A percentile compares a stretch with the other conserved stretches of the same genome.
Conservation (phyloP, 129 eudicot genomes). For the Lactuca saligna region DNA sequence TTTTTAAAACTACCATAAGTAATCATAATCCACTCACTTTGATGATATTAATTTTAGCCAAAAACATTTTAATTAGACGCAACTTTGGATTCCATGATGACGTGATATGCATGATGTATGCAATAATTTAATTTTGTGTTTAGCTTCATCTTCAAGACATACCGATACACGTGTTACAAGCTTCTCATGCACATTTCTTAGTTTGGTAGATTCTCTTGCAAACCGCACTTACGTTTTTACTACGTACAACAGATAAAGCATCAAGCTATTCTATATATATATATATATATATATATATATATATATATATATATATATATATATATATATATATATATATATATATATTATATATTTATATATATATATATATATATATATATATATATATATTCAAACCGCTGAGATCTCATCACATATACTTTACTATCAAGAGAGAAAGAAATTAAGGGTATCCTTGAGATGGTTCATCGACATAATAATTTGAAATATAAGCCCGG, state of each 20-base stretch:
- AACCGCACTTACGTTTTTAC: not conserved
- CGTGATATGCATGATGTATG: not conserved
- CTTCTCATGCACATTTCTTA: not conserved
- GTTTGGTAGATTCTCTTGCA: not conserved
- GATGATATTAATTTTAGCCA: too few species aligned
- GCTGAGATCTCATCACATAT: not conserved
- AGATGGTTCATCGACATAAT: not conserved
- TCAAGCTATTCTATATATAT: not conserved
- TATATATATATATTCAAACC: too few species aligned
- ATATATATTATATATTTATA: too few species aligned
- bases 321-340: too few species aligned
- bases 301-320: too few species aligned
- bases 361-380: too few species aligned
- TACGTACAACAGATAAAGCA: not conserved
- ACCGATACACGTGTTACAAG: not conserved
- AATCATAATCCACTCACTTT: too few species aligned
- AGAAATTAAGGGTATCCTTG: not conserved
- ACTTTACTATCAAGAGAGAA: not conserved
- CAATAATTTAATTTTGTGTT: not conserved
- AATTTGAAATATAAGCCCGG: not conserved
- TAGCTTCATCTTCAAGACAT: not conserved
- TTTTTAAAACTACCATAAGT: too few species aligned
- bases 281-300: too few species aligned
- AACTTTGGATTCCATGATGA: slow-evolving; percentile 2
- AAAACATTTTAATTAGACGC: not conserved